Percentiles rank a stretch among this genome's conserved stretches.
Conservation (phyloP, 306 rosid genomes). For the Lupinus albus region DNA sequence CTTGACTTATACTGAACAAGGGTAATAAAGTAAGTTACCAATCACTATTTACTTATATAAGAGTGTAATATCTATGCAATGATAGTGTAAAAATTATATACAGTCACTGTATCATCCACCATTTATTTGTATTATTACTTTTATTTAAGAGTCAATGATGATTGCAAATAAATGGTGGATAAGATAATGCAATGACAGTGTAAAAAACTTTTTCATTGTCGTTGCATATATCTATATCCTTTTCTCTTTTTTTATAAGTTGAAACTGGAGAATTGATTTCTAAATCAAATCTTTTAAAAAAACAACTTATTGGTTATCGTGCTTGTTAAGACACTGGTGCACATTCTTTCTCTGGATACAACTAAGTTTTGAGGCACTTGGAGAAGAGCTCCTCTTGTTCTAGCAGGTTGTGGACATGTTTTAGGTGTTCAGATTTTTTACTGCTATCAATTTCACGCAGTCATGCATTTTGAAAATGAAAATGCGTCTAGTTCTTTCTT, state of each 20-base stretch:
- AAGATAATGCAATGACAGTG: too few species aligned
- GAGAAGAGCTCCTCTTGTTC: slow-evolving; percentile 10
- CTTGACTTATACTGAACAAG: slow-evolving; percentile 8
- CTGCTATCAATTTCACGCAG: slow-evolving; percentile 14
- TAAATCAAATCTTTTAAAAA: not conserved
- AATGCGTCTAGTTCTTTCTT: slow-evolving; percentile 17
- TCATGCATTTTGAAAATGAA: slow-evolving; percentile 14
- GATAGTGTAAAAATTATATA: too few species aligned
- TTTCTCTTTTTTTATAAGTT: not conserved
- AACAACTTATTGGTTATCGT: not conserved
- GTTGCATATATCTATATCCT: too few species aligned
- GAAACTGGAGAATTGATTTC: slow-evolving; percentile 2
- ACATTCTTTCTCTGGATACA: slow-evolving; percentile 2
- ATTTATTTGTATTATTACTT: too few species aligned
- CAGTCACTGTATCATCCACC: too few species aligned
- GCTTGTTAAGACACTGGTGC: not conserved
- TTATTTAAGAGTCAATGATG: too few species aligned
- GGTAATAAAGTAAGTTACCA: not conserved
- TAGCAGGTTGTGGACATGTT: not conserved
- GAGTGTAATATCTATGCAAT: too few species aligned
- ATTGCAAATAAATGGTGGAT: too few species aligned
- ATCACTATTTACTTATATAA: not conserved
- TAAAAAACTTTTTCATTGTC: too few species aligned
- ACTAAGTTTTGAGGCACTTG: not conserved
- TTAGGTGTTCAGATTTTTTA: not conserved